Percentiles rank a stretch among this genome's conserved stretches.
These are phyloP conservation scores for Leucaena leucocephala DNA, from an alignment of 306 rosid genomes.

Conservation along the genomic window DNA sequence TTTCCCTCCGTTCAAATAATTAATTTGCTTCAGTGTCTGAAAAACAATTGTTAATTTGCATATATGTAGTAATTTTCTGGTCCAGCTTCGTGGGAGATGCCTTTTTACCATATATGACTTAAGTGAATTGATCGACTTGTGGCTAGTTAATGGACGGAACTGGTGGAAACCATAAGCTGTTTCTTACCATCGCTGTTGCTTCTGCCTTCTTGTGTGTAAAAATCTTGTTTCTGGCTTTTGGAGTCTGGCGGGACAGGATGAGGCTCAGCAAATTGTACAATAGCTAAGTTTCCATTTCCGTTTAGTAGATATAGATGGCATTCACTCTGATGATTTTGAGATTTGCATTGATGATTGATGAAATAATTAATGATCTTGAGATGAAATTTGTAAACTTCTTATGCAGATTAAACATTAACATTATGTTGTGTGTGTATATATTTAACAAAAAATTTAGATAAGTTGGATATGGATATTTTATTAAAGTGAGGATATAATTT, in stretches of 20 bases:
- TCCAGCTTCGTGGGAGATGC: not conserved
- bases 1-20: not conserved
- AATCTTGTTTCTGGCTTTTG: conserved; percentile 14
- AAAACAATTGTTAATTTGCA: not conserved
- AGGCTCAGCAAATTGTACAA: conserved; percentile 1
- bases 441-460: too few relatives aligned
- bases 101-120: not conserved
- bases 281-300: not conserved
- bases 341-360: conserved; percentile 12
- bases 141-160: not conserved
- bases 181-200: not conserved
- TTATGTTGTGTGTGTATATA: too few relatives aligned
- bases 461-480: too few relatives aligned
- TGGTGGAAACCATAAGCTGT: conserved; percentile 7
- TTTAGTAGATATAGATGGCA: conserved; percentile 15
- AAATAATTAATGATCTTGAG: conserved; percentile 10
- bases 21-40: conserved; percentile 14
- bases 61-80: not conserved
- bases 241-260: not conserved
- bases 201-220: conserved; percentile 7
- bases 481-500: too few relatives aligned
- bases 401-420: not conserved
- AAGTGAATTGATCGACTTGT: conserved; percentile 15
- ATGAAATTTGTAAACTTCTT: not conserved
- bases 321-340: conserved; percentile 18